phyloP scores from a whole-genome alignment of 2,329 filamentous ascomycete species.

The Falciphora oryzae region DNA sequence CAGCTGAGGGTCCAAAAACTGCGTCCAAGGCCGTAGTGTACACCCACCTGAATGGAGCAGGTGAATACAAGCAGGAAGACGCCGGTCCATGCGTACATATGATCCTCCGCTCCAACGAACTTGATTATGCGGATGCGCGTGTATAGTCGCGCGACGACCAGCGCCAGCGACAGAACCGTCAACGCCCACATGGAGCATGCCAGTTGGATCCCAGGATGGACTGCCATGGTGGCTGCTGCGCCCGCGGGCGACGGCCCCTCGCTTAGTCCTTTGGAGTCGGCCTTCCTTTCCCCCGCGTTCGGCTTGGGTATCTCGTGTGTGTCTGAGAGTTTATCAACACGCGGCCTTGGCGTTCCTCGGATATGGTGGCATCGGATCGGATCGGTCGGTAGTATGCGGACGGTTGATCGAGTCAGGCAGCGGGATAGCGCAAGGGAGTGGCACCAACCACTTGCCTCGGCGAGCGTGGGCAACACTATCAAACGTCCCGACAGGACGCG shows the following conservation, averaged over 20 bases:
- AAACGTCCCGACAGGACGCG: background rate
- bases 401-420: background rate
- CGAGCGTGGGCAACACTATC: background rate
- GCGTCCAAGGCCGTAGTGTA: slow-evolving; percentile 28
- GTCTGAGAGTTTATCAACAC: background rate
- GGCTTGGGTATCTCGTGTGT: background rate
- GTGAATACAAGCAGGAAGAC: slow-evolving; percentile 30
- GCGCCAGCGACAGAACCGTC: slow-evolving; percentile 25
- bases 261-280: too few species aligned
- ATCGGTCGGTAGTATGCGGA: background rate
- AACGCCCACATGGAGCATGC: slow-evolving; percentile 31
- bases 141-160: slow-evolving; percentile 31
- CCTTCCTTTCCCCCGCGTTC: background rate
- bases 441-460: background rate
- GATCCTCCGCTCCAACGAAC: slow-evolving; percentile 30
- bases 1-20: slow-evolving; percentile 26
- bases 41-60: slow-evolving; percentile 28
- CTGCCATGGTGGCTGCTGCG: background rate
- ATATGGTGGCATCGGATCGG: background rate
- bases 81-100: slow-evolving; percentile 29
- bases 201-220: slow-evolving; percentile 25
- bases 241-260: background rate
- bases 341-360: background rate
- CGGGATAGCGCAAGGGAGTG: background rate
- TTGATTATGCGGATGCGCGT: slow-evolving; percentile 30